Evolutionary conservation across 495 filamentous ascomycete genomes (phyloP).

Genomic region (Hypoxylon crocopeplum): DNA sequence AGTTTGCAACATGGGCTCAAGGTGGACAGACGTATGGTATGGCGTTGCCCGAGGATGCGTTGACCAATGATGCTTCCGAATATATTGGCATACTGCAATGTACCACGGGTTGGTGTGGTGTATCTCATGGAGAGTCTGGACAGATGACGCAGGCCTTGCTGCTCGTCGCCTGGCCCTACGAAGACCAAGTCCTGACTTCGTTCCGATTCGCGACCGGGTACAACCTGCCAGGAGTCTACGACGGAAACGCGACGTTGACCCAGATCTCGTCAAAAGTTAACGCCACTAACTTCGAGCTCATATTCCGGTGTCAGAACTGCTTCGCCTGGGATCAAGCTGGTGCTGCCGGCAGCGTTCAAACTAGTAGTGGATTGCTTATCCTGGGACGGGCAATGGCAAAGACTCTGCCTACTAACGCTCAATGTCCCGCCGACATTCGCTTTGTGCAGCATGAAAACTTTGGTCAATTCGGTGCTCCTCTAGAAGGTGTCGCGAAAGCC

Average conservation of each 20-base stretch:
- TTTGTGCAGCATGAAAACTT: conserved; percentile 52
- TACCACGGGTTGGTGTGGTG: conserved; percentile 61
- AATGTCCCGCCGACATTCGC: conserved; percentile 43
- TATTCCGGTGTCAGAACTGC: conserved; percentile 71
- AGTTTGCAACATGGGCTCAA: conserved; percentile 49
- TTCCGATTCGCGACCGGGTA: conserved; percentile 67
- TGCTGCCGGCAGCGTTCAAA: conserved; percentile 47
- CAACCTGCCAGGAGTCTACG: conserved; percentile 62
- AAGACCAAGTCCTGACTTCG: conserved; percentile 58
- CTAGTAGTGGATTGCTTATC: conserved; percentile 46
- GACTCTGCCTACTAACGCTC: conserved; percentile 40
- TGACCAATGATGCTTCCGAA: conserved; percentile 59
- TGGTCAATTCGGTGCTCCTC: conserved; percentile 50
- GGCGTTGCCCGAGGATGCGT: conserved; percentile 59
- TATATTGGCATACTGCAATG: conserved; percentile 62
- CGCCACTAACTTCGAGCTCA: conserved; percentile 59
- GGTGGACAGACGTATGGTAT: conserved; percentile 59
- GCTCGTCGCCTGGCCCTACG: conserved; percentile 64
- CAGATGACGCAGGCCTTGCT: conserved; percentile 66
- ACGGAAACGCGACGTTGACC: conserved; percentile 64
- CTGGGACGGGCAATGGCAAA: conserved; percentile 54
- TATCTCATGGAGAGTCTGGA: conserved; percentile 59
- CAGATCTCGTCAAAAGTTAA: conserved; percentile 63
- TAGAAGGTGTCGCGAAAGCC: conserved; percentile 51
- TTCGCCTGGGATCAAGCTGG: conserved; percentile 64